Conservation (phyloP, 2,329 filamentous ascomycete genomes). For the Blumeriella jaapii region DNA sequence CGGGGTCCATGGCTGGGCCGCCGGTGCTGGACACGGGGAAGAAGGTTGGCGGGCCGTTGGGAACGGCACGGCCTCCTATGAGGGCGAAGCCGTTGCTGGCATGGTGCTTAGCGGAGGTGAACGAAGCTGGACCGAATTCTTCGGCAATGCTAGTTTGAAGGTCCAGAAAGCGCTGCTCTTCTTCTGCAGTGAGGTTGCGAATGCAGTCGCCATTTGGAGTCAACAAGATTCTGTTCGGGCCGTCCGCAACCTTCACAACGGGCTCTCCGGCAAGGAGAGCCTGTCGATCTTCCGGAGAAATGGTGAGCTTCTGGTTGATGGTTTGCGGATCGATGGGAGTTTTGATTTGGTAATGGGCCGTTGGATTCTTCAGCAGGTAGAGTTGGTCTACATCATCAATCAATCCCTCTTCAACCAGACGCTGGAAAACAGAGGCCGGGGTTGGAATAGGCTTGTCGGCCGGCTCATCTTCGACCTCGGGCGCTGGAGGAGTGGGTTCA, state of each 20-base stretch:
- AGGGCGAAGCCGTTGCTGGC: conserved; percentile 46
- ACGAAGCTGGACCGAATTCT: conserved; percentile 42
- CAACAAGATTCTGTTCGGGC: conserved; percentile 52
- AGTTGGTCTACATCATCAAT: conserved; percentile 30
- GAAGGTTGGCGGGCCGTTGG: conserved; percentile 50
- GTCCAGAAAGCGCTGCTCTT: conserved; percentile 59
- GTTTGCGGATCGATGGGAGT: conserved; percentile 22
- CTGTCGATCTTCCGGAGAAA: conserved; percentile 43
- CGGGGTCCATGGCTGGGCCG: conserved; percentile 39
- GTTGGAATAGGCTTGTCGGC: conserved; percentile 23
- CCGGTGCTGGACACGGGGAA: conserved; percentile 36
- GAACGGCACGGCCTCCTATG: conserved; percentile 52
- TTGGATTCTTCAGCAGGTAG: conserved; percentile 31
- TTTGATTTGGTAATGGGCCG: conserved; percentile 26
- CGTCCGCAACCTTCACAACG: conserved; percentile 51
- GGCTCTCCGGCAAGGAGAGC: conserved; percentile 43
- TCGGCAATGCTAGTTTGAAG: conserved; percentile 50
- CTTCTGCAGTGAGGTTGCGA: conserved; percentile 55
- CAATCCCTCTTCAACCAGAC: conserved; percentile 28
- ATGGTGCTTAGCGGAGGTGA: conserved; percentile 44
- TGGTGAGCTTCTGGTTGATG: conserved; percentile 32
- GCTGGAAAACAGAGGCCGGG: conserved; percentile 28
- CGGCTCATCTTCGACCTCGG: conserved; percentile 22
- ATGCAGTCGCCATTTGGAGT: conserved; percentile 68
- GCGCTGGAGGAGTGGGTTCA: conserved; percentile 12